These are phyloP conservation scores for Candida endomychidarum DNA, from an alignment of 805 yeast species.

Conservation along the genomic window DNA sequence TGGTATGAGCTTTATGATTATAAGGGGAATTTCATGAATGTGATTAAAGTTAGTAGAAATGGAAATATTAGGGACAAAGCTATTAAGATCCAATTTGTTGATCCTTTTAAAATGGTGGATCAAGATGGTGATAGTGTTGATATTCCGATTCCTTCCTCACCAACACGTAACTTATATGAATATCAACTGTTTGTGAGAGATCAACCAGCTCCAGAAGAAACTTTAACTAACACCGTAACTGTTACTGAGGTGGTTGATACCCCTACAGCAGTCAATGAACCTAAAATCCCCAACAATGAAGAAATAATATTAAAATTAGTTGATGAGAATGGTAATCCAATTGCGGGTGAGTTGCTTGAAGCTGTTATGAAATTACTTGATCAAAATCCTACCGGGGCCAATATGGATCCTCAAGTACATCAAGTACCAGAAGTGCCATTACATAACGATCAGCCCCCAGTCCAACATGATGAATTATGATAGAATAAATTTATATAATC, in stretches of 20 bases:
- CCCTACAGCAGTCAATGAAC: no score
- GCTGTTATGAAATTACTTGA: background rate
- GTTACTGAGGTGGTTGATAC: background rate
- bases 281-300: no score
- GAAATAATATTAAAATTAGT: background rate
- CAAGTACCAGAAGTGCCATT: no score
- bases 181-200: constrained; percentile 4
- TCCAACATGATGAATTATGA: constrained; percentile 6
- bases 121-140: constrained; percentile 28
- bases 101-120: constrained; percentile 33
- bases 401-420: background rate
- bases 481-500: no score
- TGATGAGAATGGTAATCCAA: constrained; percentile 1
- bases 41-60: constrained; percentile 26
- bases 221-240: constrained; percentile 1
- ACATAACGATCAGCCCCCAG: no score
- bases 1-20: constrained; percentile 41
- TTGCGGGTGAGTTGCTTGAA: background rate
- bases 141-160: constrained; percentile 13
- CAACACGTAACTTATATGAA: constrained; percentile 7
- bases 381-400: background rate
- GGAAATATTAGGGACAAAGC: constrained; percentile 17
- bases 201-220: background rate
- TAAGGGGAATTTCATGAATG: constrained; percentile 28
- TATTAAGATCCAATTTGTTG: constrained; percentile 23